Evolutionary conservation across 495 filamentous ascomycete genomes (phyloP).

Genomic region (Margaritispora aquatica): DNA sequence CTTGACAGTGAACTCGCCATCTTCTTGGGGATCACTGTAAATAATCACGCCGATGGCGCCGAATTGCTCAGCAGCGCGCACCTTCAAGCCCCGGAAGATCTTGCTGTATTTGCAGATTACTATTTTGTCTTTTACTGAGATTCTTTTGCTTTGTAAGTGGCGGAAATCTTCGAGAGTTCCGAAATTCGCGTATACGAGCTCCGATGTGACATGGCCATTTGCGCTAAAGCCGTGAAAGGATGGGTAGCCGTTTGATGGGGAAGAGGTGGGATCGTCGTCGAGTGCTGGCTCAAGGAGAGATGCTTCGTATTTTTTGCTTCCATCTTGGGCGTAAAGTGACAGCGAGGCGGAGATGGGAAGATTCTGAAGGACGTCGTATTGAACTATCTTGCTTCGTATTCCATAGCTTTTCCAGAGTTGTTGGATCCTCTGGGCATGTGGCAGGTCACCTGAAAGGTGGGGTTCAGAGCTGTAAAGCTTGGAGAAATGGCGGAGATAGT

Average conservation of each 20-base stretch:
- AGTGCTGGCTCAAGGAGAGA: not conserved
- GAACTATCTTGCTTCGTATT: constrained; percentile 57
- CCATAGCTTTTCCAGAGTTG: constrained; percentile 71
- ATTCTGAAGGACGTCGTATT: constrained; percentile 88
- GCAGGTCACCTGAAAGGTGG: not conserved
- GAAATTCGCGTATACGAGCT: not conserved
- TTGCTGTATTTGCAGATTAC: constrained; percentile 78
- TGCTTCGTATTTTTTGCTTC: constrained; percentile 39
- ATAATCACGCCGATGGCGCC: constrained; percentile 82
- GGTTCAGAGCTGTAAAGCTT: not conserved
- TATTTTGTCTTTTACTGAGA: constrained; percentile 74
- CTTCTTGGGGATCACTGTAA: constrained; percentile 82
- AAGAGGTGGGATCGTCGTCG: not conserved
- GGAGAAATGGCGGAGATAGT: not conserved
- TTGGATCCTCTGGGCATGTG: not conserved
- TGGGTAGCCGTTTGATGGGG: not conserved
- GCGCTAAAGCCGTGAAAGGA: not conserved
- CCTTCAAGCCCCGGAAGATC: constrained; percentile 85
- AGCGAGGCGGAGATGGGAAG: constrained; percentile 76
- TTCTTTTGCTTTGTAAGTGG: not conserved
- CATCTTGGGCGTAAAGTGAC: constrained; percentile 54
- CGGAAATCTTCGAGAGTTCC: not conserved
- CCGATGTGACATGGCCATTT: not conserved
- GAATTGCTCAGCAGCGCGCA: constrained; percentile 82
- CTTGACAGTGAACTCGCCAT: constrained; percentile 70